Evolutionary conservation across 495 filamentous ascomycete species (phyloP).

Genomic region (Penicillium bovifimosum): DNA sequence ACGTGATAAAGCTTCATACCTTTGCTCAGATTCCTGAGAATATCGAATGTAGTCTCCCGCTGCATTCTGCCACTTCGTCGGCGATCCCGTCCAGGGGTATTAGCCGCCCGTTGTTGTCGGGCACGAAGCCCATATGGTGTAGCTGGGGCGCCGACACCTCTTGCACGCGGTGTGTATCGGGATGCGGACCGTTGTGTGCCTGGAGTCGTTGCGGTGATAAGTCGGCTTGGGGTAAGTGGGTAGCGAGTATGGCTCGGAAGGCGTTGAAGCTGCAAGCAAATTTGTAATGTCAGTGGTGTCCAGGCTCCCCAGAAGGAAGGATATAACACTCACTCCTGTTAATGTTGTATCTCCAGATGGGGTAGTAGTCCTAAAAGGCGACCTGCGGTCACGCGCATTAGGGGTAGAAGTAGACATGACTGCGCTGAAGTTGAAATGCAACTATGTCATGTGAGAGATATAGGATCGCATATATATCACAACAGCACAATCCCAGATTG

Average conservation of each 20-base stretch:
- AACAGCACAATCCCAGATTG: background rate
- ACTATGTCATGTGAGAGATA: background rate
- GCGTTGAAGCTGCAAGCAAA: conserved; percentile 28
- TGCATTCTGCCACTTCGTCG: conserved; percentile 61
- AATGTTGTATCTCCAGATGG: conserved; percentile 30
- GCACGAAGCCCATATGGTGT: conserved; percentile 72
- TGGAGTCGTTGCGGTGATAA: conserved; percentile 29
- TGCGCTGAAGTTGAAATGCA: no score
- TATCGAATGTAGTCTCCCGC: conserved; percentile 71
- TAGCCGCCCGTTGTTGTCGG: conserved; percentile 68
- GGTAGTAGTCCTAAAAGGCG: conserved; percentile 22
- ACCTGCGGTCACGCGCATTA: conserved; percentile 32
- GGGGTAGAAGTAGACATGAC: conserved; percentile 32
- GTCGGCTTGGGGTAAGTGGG: conserved; percentile 38
- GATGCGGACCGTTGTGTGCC: conserved; percentile 33
- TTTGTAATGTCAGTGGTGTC: background rate
- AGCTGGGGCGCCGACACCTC: conserved; percentile 40
- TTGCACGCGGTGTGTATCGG: conserved; percentile 33
- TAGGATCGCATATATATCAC: background rate
- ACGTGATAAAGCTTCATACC: conserved; percentile 24
- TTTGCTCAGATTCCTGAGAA: conserved; percentile 60
- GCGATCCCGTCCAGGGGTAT: conserved; percentile 64
- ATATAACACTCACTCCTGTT: conserved; percentile 23
- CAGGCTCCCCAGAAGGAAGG: background rate
- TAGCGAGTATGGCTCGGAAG: conserved; percentile 32